phyloP scores from a whole-genome alignment of 139 green algal species.

The Coelastrella sp. region DNA sequence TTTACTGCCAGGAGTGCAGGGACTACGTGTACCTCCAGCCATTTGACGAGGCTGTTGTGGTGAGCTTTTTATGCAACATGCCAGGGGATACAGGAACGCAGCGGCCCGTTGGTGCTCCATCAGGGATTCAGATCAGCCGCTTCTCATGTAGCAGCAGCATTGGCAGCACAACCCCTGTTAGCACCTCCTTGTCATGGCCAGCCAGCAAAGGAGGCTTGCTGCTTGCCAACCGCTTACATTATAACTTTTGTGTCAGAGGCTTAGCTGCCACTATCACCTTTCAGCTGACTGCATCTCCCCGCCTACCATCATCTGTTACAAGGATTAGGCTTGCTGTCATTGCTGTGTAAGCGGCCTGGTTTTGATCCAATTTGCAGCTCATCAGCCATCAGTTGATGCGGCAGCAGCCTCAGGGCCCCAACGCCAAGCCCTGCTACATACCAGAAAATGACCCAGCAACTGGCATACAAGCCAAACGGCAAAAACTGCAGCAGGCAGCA shows the following conservation, averaged over 20 bases:
- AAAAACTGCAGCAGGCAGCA: slow-evolving; percentile 17
- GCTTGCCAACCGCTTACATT: no score
- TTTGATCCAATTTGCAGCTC: slow-evolving; percentile 7
- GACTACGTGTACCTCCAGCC: slow-evolving; percentile 79
- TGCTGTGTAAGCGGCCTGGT: not conserved
- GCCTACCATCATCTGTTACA: no score
- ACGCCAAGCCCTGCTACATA: not conserved
- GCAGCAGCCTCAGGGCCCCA: not conserved
- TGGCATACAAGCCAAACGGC: slow-evolving; percentile 33
- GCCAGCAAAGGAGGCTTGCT: no score
- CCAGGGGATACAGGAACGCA: no score
- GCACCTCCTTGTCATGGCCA: no score
- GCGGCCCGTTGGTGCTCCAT: no score
- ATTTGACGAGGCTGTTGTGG: slow-evolving; percentile 73
- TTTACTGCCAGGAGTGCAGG: slow-evolving; percentile 81
- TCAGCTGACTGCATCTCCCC: no score
- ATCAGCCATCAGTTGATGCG: slow-evolving; percentile 1
- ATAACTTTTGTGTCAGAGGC: no score
- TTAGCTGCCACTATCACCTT: no score
- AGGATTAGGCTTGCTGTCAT: not conserved
- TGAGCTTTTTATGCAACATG: not conserved
- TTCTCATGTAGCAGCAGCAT: no score
- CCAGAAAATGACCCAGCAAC: slow-evolving; percentile 45
- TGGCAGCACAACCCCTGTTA: no score
- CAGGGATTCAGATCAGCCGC: no score